A percentile compares a stretch with the other conserved stretches of the same genome.
Conservation (phyloP, 208 protist species). For the Pavlovales sp. region DNA sequence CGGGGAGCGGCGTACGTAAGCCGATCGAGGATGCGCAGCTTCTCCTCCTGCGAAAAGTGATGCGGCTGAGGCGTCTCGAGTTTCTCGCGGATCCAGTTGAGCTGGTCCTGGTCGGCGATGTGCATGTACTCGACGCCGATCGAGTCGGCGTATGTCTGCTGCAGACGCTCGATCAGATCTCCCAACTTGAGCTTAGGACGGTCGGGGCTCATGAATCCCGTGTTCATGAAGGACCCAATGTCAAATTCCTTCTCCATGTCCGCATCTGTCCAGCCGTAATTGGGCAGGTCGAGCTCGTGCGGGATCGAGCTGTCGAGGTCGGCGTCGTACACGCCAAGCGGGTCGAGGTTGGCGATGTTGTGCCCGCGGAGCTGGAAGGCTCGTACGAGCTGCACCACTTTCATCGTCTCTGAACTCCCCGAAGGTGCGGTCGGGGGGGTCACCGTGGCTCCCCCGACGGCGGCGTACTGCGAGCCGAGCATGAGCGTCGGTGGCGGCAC, state of each 20-base stretch:
- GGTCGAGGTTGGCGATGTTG: slow-evolving; percentile 32
- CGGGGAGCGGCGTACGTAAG: slow-evolving; percentile 81
- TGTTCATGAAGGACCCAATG: neutral
- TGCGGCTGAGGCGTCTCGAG: slow-evolving; percentile 72
- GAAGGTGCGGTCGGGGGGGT: neutral
- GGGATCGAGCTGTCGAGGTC: slow-evolving; percentile 28
- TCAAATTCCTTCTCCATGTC: slow-evolving; percentile 24
- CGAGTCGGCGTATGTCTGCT: slow-evolving; percentile 75
- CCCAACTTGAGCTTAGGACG: neutral
- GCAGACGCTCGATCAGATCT: slow-evolving; percentile 55
- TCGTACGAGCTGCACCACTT: slow-evolving; percentile 28
- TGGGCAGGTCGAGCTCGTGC: slow-evolving; percentile 1
- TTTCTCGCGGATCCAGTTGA: slow-evolving; percentile 80
- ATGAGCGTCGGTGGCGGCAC: slow-evolving; percentile 2
- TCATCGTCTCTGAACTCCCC: neutral
- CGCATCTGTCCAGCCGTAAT: slow-evolving; percentile 17
- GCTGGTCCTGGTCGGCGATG: slow-evolving; percentile 74
- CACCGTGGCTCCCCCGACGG: neutral
- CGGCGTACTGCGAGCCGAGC: neutral
- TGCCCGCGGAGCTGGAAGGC: slow-evolving; percentile 28
- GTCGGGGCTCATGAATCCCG: neutral
- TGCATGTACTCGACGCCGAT: slow-evolving; percentile 90
- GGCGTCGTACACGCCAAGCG: slow-evolving; percentile 32
- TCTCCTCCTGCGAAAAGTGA: slow-evolving; percentile 73
- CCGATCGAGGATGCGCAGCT: slow-evolving; percentile 73